Evolutionary conservation across 257 asterid species (phyloP).

Genomic region (Solanum chiquidenum): DNA sequence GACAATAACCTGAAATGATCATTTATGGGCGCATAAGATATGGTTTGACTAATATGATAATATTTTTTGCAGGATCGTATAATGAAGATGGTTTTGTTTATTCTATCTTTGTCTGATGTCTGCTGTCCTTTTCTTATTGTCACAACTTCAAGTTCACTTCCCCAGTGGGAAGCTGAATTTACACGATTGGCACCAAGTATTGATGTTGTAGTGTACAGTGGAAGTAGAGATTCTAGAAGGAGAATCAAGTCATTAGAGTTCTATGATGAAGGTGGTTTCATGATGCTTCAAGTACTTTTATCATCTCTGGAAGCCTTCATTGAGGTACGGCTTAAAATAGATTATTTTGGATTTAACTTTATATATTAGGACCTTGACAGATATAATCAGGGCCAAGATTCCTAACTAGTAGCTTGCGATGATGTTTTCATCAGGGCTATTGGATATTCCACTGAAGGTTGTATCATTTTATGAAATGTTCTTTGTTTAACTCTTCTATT

Average conservation of each 20-base stretch:
- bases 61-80: conserved; percentile 38
- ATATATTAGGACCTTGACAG: neutral
- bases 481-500: neutral
- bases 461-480: neutral
- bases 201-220: conserved; percentile 48
- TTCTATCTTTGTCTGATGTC: conserved; percentile 31
- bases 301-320: conserved; percentile 35
- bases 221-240: conserved; percentile 34
- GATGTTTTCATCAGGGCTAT: neutral
- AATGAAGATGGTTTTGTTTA: conserved; percentile 24
- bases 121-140: conserved; percentile 49
- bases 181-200: conserved; percentile 45
- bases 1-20: neutral
- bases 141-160: conserved; percentile 25
- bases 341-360: neutral
- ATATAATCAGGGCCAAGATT: neutral
- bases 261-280: conserved; percentile 34
- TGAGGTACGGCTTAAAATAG: conserved; percentile 30
- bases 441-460: neutral
- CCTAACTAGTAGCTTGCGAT: neutral
- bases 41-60: neutral
- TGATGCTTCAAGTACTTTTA: conserved; percentile 45
- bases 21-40: conserved; percentile 1
- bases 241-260: conserved; percentile 51
- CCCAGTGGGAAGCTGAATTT: conserved; percentile 63